Base-by-base conservation (phyloP, 352 stramenopile genomes). In the Pythium diclinum region DNA sequence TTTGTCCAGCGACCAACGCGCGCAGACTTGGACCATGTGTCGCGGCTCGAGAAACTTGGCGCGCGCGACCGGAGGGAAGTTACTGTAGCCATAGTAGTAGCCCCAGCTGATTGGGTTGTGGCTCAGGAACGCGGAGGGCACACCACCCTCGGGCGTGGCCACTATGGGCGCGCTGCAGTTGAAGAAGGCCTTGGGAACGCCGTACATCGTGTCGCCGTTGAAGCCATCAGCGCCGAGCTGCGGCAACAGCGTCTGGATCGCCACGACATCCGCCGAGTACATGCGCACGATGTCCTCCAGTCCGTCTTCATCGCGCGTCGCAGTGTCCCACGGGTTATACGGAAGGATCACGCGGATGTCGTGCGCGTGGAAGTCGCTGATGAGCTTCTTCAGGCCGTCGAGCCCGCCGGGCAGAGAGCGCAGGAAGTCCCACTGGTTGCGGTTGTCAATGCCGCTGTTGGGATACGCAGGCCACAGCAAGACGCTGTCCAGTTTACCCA, bases 181-280 rank as follows among this genome's bases (percentile, higher is more conserved):
- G 72, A 76, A 94, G 60, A 94, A 96, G 14, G 83, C 74, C 54
- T 76, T 81, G 1, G 85, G 85, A 0, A 96, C 83, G 23, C 85
- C 88, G 61, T 90, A 94, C 83, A 96, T 93, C 16, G 88, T 96
- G 74, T 96, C 88, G 9, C 85, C 88, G 59, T 96, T 96, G 61
- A 96, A 90, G 19, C 79, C 88, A 51, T 96, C 88, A 19, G 77
- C 82, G 19, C 76, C 65, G 6, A 84, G 59, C 44, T 73, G 68
- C 0, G 67, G 52, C 0, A 92, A 17, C 19, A 90, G 53, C 32
- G 71, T 53, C 16, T 72, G 61, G 49, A 94, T 65, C 25, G 65
- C 85, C 5, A 67, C 59, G n/a, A 92, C 85, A 56, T 95, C 86
- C 10, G 83, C 84, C 28, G 46, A 71, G 64, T 95, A 92, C 77